phyloP scores from a whole-genome alignment of 768 basidiomycete genomes.

The Trametes cingulata region DNA sequence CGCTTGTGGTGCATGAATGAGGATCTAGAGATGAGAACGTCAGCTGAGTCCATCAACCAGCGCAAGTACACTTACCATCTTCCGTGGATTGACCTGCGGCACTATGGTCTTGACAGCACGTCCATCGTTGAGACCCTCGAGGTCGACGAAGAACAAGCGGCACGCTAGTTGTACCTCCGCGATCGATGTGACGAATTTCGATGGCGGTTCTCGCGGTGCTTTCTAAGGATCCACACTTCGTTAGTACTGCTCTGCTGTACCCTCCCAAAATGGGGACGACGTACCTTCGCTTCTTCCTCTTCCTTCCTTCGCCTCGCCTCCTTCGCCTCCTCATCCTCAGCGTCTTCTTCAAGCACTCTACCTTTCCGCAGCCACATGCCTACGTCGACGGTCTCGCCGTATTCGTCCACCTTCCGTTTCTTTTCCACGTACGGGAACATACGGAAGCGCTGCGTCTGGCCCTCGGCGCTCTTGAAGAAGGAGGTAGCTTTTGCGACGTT shows the following conservation, averaged over 20 bases:
- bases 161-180: slow-evolving; percentile 83
- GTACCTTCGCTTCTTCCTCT: slow-evolving; percentile 82
- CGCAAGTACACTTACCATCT: slow-evolving; percentile 62
- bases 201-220: slow-evolving; percentile 81
- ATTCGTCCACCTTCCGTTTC: slow-evolving; percentile 89
- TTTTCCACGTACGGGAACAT: slow-evolving; percentile 99
- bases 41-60: neutral
- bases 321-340: slow-evolving; percentile 77
- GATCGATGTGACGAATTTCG: slow-evolving; percentile 80
- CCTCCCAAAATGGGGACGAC: slow-evolving; percentile 7
- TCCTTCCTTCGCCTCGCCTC: slow-evolving; percentile 68
- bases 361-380: slow-evolving; percentile 95
- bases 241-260: slow-evolving; percentile 13
- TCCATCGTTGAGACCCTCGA: slow-evolving; percentile 96
- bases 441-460: slow-evolving; percentile 78
- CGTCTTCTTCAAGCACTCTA: slow-evolving; percentile 87
- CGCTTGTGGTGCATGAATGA: slow-evolving; percentile 74
- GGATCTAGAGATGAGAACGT: slow-evolving; percentile 56
- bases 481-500: slow-evolving; percentile 84
- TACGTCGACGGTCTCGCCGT: slow-evolving; percentile 93
- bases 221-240: slow-evolving; percentile 46
- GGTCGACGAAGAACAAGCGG: slow-evolving; percentile 86
- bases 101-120: slow-evolving; percentile 96
- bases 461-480: slow-evolving; percentile 80
- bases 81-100: slow-evolving; percentile 93